Conservation (phyloP, 768 basidiomycete genomes). For the Amanita jacksonii region DNA sequence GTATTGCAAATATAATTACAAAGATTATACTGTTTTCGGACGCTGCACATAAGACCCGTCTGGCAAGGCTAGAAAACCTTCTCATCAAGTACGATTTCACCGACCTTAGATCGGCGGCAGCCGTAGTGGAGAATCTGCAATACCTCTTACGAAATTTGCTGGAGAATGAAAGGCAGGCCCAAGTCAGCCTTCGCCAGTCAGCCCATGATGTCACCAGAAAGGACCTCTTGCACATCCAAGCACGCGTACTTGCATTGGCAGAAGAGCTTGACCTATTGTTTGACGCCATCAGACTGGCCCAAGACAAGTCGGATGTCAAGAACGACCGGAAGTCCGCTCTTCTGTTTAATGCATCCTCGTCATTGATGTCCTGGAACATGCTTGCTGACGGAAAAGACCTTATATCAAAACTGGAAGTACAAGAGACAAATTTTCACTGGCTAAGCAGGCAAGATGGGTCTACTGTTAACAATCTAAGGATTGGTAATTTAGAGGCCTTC, state of each 20-base stretch:
- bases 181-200: constrained; percentile 29
- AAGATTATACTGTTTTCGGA: constrained; percentile 88
- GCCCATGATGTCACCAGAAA: constrained; percentile 36
- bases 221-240: constrained; percentile 58
- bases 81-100: constrained; percentile 86
- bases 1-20: constrained; percentile 80
- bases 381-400: constrained; percentile 62
- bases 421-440: constrained; percentile 73
- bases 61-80: constrained; percentile 72
- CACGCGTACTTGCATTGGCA: constrained; percentile 60
- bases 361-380: constrained; percentile 91
- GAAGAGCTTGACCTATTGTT: constrained; percentile 81
- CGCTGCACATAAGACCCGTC: constrained; percentile 66
- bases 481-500: constrained; percentile 75
- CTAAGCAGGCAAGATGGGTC: constrained; percentile 83
- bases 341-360: constrained; percentile 70
- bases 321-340: constrained; percentile 74
- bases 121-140: constrained; percentile 67
- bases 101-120: constrained; percentile 60
- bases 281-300: constrained; percentile 76
- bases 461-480: constrained; percentile 62
- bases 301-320: constrained; percentile 59
- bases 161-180: constrained; percentile 35
- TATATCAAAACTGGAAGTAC: constrained; percentile 79
- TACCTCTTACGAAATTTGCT: constrained; percentile 55